Evolutionary conservation across 495 filamentous ascomycete species (phyloP).

Genomic region (Bacidia gigantensis): DNA sequence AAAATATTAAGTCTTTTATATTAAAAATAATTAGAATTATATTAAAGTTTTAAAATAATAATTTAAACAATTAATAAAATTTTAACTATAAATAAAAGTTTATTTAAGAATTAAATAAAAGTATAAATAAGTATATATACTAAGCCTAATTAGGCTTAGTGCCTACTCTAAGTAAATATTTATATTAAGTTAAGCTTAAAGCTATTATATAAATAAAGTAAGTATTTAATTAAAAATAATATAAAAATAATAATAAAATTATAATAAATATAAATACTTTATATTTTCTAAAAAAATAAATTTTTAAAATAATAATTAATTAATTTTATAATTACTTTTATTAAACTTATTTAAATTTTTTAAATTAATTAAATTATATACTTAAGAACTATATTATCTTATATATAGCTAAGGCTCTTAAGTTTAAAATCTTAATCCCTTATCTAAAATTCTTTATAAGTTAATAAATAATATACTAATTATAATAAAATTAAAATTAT

Average conservation of each 20-base stretch:
- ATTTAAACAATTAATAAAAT: not conserved
- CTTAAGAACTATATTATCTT: no score
- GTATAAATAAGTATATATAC: not conserved
- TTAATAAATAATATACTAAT: no score
- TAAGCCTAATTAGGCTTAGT: not conserved
- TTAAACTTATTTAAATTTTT: no score
- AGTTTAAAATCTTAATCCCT: no score
- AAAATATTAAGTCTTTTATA: not conserved
- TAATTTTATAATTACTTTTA: conserved; percentile 1
- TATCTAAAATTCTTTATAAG: no score
- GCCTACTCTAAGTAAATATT: not conserved
- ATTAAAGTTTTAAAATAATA: not conserved
- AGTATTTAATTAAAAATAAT: not conserved
- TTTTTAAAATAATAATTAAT: not conserved
- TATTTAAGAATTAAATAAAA: no score
- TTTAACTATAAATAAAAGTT: not conserved
- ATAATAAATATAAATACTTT: not conserved
- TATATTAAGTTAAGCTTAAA: not conserved
- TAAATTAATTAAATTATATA: no score
- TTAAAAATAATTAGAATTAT: not conserved
- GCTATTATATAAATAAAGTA: not conserved
- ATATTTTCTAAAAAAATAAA: not conserved
- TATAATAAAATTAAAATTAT: no score
- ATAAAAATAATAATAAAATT: not conserved
- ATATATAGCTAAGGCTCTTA: no score